Conservation (phyloP, 2,329 filamentous ascomycete species). For the Pseudogymnoascus sp. region DNA sequence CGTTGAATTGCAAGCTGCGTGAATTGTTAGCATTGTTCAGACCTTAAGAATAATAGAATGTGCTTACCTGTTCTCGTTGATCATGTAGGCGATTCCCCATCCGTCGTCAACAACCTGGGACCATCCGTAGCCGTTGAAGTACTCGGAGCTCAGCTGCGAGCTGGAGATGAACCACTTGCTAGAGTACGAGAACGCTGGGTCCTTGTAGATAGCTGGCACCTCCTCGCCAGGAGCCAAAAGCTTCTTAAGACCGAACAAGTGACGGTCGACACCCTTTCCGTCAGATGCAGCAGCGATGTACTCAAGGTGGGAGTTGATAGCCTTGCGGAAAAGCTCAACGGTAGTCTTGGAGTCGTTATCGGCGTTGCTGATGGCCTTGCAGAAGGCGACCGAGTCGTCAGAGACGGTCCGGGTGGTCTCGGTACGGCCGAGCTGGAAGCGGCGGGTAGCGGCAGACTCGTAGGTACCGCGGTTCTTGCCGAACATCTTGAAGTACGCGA, state of each 20-base stretch:
- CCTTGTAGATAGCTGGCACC: constrained; percentile 73
- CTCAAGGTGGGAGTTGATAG: constrained; percentile 72
- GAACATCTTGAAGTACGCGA: constrained; percentile 98
- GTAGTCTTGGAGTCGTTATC: constrained; percentile 54
- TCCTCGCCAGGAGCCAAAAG: constrained; percentile 73
- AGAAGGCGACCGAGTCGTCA: constrained; percentile 86
- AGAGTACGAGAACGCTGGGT: constrained; percentile 78
- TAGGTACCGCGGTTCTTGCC: constrained; percentile 96
- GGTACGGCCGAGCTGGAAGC: constrained; percentile 92
- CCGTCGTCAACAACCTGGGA: constrained; percentile 93
- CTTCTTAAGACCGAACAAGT: constrained; percentile 96
- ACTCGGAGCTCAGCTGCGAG: constrained; percentile 87
- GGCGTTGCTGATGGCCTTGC: constrained; percentile 72
- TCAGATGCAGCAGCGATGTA: constrained; percentile 87
- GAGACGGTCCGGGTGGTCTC: constrained; percentile 92
- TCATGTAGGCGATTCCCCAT: constrained; percentile 99
- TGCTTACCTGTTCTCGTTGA: constrained; percentile 86
- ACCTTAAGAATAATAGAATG: background rate
- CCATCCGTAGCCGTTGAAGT: constrained; percentile 99
- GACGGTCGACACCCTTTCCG: constrained; percentile 88
- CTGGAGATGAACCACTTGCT: constrained; percentile 83
- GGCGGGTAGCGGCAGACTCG: constrained; percentile 88
- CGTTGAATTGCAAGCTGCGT: constrained; percentile 86
- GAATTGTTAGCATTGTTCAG: background rate
- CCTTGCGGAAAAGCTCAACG: constrained; percentile 70